Base-by-base conservation (phyloP, 345 rosid genomes). In the Linum tenue region DNA sequence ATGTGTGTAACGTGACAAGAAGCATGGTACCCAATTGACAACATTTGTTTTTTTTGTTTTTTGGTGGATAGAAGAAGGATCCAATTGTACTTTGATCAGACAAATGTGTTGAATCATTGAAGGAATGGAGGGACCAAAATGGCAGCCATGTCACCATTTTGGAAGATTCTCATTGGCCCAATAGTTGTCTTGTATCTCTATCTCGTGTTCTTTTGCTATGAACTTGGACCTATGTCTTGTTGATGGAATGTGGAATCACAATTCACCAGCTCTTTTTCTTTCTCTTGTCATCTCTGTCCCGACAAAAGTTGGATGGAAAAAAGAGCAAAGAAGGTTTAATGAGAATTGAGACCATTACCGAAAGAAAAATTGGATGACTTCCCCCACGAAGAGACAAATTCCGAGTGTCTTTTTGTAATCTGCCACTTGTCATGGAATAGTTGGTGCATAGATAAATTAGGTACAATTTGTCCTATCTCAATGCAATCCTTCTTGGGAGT, bases 241-340 rank as follows among this genome's bases (percentile, higher is more conserved):
- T 17, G 65, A 41, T 17, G 39, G 5, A 10, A 8, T 42, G 39
- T 22, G 39, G 4, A 9, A 3, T 11, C 43, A 37, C 4, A 12
- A 39, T 60, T 42, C 3, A 37, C 5, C 17, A 22, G 1, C n/a
- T 9, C 42, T 15, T 40, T 42, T 40, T n/a, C 53, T 15, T n/a
- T 62, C 22, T 62, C 14, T 40, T 42, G 22, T 51, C 7, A 14
- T 11, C 2, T 16, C 11, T 42, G 37, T 62, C 44, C 44, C 7
- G 51, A 3, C 12, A 62, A 40, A 62, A 62, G 37, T 44, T 76
- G 7, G 72, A 60, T 51, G 55, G 50, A 12, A 39, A 37, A n/a
- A 11, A 31, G n/a, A n/a, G n/a, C n/a, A n/a, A n/a, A n/a, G n/a
- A 38, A 41, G 1, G 31, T 0, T 22, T 0, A 22, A 22, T 22